Percentiles rank a stretch among this genome's conserved stretches.
Evolutionary conservation across 768 basidiomycete genomes (phyloP).

Genomic region (Lentinula raphanica): DNA sequence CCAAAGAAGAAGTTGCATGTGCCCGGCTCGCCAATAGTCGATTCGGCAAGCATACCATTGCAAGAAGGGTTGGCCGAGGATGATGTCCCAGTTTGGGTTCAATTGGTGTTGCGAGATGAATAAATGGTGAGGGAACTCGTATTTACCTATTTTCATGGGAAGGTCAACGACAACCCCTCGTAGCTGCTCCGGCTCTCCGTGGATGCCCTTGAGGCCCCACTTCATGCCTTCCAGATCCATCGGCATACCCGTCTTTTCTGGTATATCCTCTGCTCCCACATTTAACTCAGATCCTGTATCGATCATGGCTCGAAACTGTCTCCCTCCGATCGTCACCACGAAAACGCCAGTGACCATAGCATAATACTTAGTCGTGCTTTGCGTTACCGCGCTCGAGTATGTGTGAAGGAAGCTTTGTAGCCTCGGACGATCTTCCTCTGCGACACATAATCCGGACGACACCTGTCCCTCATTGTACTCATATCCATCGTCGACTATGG

Average conservation of each 20-base stretch:
- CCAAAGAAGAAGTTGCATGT: conserved; percentile 1
- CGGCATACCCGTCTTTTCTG: conserved; percentile 17
- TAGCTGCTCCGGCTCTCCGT: conserved; percentile 12
- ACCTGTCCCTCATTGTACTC: no score
- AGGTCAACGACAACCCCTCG: conserved; percentile 15
- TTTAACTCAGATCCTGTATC: conserved; percentile 7
- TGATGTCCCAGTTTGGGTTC: conserved; percentile 8
- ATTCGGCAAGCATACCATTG: conserved; percentile 7
- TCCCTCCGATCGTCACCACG: background rate
- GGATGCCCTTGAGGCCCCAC: conserved; percentile 23
- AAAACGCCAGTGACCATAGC: background rate
- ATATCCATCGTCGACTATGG: no score
- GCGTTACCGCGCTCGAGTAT: background rate
- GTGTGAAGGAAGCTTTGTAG: background rate
- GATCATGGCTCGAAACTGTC: background rate
- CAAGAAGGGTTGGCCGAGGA: conserved; percentile 17
- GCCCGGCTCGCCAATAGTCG: background rate
- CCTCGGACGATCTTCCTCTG: background rate
- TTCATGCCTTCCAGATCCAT: conserved; percentile 46
- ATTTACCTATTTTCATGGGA: conserved; percentile 11
- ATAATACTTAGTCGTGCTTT: background rate
- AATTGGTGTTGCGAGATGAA: conserved; percentile 16
- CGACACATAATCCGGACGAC: background rate
- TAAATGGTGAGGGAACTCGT: conserved; percentile 22
- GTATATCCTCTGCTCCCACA: background rate